These are phyloP conservation scores for Tolypocladium album DNA, from an alignment of 2,329 filamentous ascomycete genomes.

Conservation along the genomic window DNA sequence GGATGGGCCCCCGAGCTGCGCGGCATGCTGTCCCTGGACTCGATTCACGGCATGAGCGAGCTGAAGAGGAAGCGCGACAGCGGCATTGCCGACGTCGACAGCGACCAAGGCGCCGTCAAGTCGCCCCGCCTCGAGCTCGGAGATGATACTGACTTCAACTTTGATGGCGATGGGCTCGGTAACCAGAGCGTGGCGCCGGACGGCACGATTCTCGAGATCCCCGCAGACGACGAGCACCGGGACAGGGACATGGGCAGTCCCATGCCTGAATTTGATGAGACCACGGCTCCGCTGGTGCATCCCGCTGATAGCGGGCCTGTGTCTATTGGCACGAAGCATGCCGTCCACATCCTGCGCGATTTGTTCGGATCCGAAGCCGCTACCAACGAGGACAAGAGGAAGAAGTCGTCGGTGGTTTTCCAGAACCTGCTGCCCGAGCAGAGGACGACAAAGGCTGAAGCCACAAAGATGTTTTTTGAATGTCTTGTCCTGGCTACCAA, in stretches of 20 bases:
- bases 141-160: constrained; percentile 48
- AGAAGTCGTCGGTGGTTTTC: constrained; percentile 71
- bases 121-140: constrained; percentile 59
- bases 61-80: constrained; percentile 91
- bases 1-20: constrained; percentile 88
- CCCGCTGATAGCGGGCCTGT: constrained; percentile 78
- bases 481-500: constrained; percentile 92
- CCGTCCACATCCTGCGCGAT: constrained; percentile 87
- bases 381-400: constrained; percentile 58
- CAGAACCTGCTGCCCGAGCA: constrained; percentile 81
- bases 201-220: constrained; percentile 54
- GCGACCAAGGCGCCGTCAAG: constrained; percentile 53
- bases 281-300: constrained; percentile 63
- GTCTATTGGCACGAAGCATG: constrained; percentile 85
- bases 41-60: constrained; percentile 65
- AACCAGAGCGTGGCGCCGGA: constrained; percentile 45
- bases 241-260: constrained; percentile 32
- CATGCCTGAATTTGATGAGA: constrained; percentile 65
- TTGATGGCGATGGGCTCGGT: constrained; percentile 39
- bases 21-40: constrained; percentile 81
- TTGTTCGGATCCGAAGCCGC: constrained; percentile 68
- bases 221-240: constrained; percentile 42
- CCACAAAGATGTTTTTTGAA: constrained; percentile 99
- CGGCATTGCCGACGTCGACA: constrained; percentile 70
- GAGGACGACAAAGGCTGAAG: constrained; percentile 74